A percentile compares a stretch with the other conserved stretches of the same genome.
Evolutionary conservation across 1,284 basidiomycete species (phyloP).

Genomic region (Marasmius tenuissimus): DNA sequence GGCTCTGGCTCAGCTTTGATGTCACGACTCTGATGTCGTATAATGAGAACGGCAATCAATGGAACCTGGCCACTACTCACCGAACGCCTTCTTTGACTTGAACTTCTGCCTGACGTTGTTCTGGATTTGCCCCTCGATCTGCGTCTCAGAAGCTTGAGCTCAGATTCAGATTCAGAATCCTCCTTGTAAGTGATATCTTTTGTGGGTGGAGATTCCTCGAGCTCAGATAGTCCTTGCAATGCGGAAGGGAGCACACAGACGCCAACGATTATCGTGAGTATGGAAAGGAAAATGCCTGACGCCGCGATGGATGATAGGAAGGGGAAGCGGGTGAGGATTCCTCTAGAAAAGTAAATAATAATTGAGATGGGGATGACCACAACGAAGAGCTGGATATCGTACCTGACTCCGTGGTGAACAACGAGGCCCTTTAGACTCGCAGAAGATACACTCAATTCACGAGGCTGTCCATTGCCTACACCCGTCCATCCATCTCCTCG

Average conservation of each 20-base stretch:
- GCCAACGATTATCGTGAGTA: conserved; percentile 48
- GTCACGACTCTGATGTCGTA: background rate
- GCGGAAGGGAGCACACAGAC: conserved; percentile 53
- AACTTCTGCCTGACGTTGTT: conserved; percentile 4
- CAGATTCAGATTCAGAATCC: background rate
- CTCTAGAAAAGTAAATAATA: conserved; percentile 39
- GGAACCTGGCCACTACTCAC: background rate
- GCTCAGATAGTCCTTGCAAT: conserved; percentile 22
- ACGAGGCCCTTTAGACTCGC: conserved; percentile 62
- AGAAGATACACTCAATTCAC: conserved; percentile 65
- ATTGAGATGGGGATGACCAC: background rate
- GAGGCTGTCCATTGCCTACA: conserved; percentile 63
- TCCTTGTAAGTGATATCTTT: background rate
- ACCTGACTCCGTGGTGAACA: conserved; percentile 68
- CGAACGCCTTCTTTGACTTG: conserved; percentile 19
- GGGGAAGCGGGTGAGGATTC: conserved; percentile 70
- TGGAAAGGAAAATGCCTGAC: conserved; percentile 48
- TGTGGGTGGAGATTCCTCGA: conserved; percentile 3
- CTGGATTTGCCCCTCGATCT: background rate
- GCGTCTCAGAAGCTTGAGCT: background rate
- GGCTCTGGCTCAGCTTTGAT: conserved; percentile 14
- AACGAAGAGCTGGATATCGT: conserved; percentile 17
- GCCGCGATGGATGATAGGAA: conserved; percentile 47
- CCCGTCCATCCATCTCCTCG: conserved; percentile 68
- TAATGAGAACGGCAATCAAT: background rate